Evolutionary conservation across 805 yeast genomes (phyloP).

Genomic region (Isabelozyma gotoi): DNA sequence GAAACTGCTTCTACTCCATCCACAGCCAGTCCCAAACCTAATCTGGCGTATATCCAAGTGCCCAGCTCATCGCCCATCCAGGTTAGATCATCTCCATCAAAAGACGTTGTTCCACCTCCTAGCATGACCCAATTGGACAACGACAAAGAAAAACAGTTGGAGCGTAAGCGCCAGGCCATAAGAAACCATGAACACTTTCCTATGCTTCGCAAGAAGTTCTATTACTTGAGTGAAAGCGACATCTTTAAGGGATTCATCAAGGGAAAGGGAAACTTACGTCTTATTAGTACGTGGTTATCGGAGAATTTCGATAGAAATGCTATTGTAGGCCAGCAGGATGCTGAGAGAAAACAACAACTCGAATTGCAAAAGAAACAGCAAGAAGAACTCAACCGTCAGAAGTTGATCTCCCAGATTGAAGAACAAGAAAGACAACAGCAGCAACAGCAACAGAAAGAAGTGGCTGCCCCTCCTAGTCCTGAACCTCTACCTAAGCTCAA

Average conservation of each 20-base stretch:
- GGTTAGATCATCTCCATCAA: slow-evolving; percentile 25
- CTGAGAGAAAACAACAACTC: slow-evolving; percentile 7
- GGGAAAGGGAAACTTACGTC: slow-evolving; percentile 42
- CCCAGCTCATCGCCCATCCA: slow-evolving; percentile 41
- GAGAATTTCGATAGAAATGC: slow-evolving; percentile 31
- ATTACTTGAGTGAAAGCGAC: slow-evolving; percentile 40
- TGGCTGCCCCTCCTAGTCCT: slow-evolving; percentile 1
- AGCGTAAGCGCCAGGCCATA: slow-evolving; percentile 34
- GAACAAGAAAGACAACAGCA: slow-evolving; percentile 1
- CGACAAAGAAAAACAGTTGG: slow-evolving; percentile 26
- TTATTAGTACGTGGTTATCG: slow-evolving; percentile 36
- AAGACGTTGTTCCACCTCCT: slow-evolving; percentile 9
- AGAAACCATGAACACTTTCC: slow-evolving; percentile 40
- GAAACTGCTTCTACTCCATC: not conserved
- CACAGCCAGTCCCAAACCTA: slow-evolving; percentile 1
- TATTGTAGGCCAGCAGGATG: slow-evolving; percentile 17
- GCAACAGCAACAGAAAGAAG: slow-evolving; percentile 1
- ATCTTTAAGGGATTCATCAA: slow-evolving; percentile 42
- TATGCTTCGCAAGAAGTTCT: slow-evolving; percentile 32
- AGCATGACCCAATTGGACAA: slow-evolving; percentile 11
- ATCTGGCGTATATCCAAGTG: slow-evolving; percentile 30
- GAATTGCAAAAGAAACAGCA: slow-evolving; percentile 11
- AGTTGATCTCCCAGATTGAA: slow-evolving; percentile 3
- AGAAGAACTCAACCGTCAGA: slow-evolving; percentile 5
- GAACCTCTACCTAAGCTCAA: not conserved